A percentile compares a stretch with the other conserved stretches of the same genome.
These are phyloP conservation scores for Botrytis porri DNA, from an alignment of 2,329 filamentous ascomycete species.

Conservation along the genomic window DNA sequence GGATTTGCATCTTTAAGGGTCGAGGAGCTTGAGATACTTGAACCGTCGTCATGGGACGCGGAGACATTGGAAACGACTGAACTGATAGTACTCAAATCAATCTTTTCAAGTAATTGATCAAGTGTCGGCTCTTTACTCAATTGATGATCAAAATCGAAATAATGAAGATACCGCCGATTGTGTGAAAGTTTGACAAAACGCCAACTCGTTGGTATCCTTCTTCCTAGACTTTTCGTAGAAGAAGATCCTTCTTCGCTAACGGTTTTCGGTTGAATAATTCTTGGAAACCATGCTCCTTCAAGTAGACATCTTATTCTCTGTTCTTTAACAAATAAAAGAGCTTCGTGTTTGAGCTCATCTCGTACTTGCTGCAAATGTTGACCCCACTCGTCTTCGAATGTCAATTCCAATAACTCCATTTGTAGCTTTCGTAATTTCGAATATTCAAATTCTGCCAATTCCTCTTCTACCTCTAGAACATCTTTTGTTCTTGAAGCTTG, in stretches of 20 bases:
- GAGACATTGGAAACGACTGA: constrained; percentile 88
- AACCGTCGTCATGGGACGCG: constrained; percentile 47
- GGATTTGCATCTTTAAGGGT: constrained; percentile 40
- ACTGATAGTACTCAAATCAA: constrained; percentile 83
- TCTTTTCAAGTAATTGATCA: constrained; percentile 72
- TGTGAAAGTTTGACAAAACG: constrained; percentile 86
- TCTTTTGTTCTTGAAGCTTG: constrained; percentile 78
- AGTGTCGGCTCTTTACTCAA: constrained; percentile 64
- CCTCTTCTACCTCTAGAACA: constrained; percentile 83
- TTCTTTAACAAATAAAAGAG: constrained; percentile 94
- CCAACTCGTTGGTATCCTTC: constrained; percentile 47
- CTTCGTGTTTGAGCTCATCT: constrained; percentile 86
- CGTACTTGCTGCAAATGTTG: constrained; percentile 85
- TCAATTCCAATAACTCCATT: constrained; percentile 87
- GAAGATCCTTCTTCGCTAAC: constrained; percentile 41
- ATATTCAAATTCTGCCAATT: constrained; percentile 80
- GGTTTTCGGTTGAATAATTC: constrained; percentile 44
- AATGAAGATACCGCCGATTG: constrained; percentile 87
- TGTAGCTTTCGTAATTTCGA: constrained; percentile 76
- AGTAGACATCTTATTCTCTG: constrained; percentile 89
- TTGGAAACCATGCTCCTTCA: constrained; percentile 80
- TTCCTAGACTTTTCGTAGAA: constrained; percentile 20
- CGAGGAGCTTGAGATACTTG: constrained; percentile 44
- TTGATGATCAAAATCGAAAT: constrained; percentile 74
- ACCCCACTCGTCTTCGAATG: constrained; percentile 94